Percentiles rank a stretch among this genome's conserved stretches.
Conservation (phyloP, 192 early-diverging fungal genomes). For the Podila clonocystis region DNA sequence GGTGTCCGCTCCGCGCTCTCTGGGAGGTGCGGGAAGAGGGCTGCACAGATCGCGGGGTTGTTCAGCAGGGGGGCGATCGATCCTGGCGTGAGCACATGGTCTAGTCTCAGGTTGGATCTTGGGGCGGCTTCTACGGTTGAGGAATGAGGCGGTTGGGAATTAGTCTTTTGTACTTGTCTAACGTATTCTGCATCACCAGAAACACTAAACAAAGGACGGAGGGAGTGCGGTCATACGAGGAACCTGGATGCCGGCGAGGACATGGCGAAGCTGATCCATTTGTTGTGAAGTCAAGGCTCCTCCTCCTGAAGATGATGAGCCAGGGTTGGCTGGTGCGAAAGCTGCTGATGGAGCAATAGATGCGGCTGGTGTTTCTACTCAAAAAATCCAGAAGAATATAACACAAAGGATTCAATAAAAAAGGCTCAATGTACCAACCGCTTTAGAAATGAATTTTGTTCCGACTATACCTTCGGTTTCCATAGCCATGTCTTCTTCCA, state of each 20-base stretch:
- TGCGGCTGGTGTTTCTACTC: background rate
- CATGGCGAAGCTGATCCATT: slow-evolving; percentile 55
- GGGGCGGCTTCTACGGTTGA: background rate
- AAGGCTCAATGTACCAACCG: too few species aligned
- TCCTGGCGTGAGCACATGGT: slow-evolving; percentile 50
- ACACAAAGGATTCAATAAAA: too few species aligned
- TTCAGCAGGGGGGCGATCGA: slow-evolving; percentile 53
- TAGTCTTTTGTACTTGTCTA: background rate
- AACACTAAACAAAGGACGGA: background rate
- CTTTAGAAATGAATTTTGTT: background rate
- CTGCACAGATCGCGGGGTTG: slow-evolving; percentile 52
- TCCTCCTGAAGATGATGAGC: slow-evolving; percentile 1
- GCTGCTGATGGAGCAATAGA: slow-evolving; percentile 31
- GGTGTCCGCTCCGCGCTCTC: slow-evolving; percentile 53
- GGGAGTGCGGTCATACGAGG: slow-evolving; percentile 29
- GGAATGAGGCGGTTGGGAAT: background rate
- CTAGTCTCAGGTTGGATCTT: slow-evolving; percentile 46
- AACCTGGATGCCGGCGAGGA: slow-evolving; percentile 54
- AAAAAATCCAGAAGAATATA: background rate
- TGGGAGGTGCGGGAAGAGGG: slow-evolving; percentile 60
- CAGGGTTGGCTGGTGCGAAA: slow-evolving; percentile 31
- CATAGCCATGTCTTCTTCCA: slow-evolving; percentile 40
- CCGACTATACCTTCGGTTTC: background rate
- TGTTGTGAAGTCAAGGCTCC: slow-evolving; percentile 50
- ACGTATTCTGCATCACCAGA: background rate